These are phyloP conservation scores for Chlorociboria aeruginascens DNA, from an alignment of 495 filamentous ascomycete species.

Conservation along the genomic window DNA sequence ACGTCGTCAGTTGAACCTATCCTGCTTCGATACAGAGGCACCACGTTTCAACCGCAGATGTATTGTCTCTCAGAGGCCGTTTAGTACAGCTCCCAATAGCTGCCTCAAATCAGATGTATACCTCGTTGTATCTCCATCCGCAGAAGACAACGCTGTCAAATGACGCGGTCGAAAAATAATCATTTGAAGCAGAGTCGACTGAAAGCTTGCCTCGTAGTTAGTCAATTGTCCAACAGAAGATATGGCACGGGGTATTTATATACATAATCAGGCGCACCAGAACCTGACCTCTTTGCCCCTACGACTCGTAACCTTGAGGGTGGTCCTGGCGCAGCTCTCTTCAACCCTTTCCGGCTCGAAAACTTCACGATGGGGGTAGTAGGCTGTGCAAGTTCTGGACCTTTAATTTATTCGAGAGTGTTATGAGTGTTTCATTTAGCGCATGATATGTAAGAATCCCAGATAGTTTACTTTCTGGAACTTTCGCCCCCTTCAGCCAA, in stretches of 20 bases:
- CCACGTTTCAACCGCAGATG: conserved; percentile 4
- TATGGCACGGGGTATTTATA: not conserved
- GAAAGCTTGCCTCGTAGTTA: conserved; percentile 1
- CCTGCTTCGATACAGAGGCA: not conserved
- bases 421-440: conserved; percentile 4
- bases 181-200: conserved; percentile 2
- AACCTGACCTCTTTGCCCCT: not conserved
- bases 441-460: conserved; percentile 3
- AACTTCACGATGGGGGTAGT: conserved; percentile 5
- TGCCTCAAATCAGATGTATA: conserved; percentile 4
- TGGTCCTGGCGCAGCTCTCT: conserved; percentile 4
- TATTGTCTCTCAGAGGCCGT: conserved; percentile 5
- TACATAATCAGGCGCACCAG: not conserved
- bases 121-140: conserved; percentile 3
- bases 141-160: conserved; percentile 6
- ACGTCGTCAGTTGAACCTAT: not conserved
- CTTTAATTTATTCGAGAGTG: conserved; percentile 2
- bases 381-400: conserved; percentile 1
- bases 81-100: conserved; percentile 4
- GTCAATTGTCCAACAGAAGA: not conserved
- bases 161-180: conserved; percentile 3
- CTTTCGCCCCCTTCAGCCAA: too few relatives aligned
- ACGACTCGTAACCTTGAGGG: not conserved
- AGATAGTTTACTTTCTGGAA: not conserved
- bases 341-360: conserved; percentile 7